Base-by-base conservation (phyloP, 139 green algal genomes). In the Chlorella sp. region DNA sequence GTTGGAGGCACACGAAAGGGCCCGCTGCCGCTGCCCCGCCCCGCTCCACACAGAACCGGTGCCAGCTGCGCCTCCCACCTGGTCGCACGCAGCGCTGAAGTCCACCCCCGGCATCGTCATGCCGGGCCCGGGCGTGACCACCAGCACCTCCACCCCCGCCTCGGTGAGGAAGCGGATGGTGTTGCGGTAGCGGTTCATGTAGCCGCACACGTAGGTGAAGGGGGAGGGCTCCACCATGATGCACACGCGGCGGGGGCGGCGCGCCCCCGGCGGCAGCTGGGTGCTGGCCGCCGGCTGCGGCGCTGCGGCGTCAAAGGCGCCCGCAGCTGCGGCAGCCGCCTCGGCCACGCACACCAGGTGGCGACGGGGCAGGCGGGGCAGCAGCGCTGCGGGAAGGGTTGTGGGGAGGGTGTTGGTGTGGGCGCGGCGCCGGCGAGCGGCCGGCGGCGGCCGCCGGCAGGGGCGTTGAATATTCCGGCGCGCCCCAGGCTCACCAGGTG, bases 101-200 rank as follows among this genome's bases (percentile, higher is more conserved):
- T 90, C 86, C 28, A 39, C n/a, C 23, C 86, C 86, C 28, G 86
- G 86, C 20, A 87, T 15, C n/a, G 62, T 81, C 67, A 84, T 57
- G 28, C 86, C 81, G 7, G 56, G 81, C 13, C 87, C 87, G 47
- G 87, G 87, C 26, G 76, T 72, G 17, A 90, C 87, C 47, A 90
- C 76, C 55, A 90, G 44, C 32, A 90, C 87, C 67, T 90, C 82
- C 65, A 80, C 83, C 32, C 87, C 87, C 60, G 69, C 62, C 60
- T 90, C 87, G 20, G 30, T 68, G 21, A 90, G 57, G 76, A 84
- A 90, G 28, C 65, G 62, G 51, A 90, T 83, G 44, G 87, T 90
- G 60, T 88, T 88, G 71, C 75, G 82, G 74, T 86, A 90, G 4
- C 87, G 74, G 81, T 90, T 90, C 87, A 88, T 90, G 81, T 88